phyloP scores from a whole-genome alignment of 2,329 filamentous ascomycete species.

The Hypoxylon sp. region DNA sequence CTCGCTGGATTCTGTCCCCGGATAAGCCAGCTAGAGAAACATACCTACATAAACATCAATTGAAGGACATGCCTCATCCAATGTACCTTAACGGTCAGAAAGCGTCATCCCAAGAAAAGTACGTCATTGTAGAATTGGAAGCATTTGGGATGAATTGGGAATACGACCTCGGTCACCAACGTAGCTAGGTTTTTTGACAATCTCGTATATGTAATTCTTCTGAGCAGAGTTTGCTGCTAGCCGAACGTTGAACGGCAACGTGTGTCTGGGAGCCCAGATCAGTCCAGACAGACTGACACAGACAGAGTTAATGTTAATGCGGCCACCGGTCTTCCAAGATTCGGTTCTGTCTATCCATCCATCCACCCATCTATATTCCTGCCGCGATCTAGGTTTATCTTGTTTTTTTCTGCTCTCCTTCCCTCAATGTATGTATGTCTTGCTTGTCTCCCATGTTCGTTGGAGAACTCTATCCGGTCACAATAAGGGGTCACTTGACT shows the following conservation, averaged over 20 bases:
- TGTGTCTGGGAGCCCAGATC: no score
- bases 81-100: slow-evolving; percentile 19
- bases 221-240: slow-evolving; percentile 18
- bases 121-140: slow-evolving; percentile 24
- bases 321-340: slow-evolving; percentile 15
- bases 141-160: slow-evolving; percentile 7
- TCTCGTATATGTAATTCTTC: slow-evolving; percentile 20
- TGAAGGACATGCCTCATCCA: slow-evolving; percentile 24
- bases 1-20: slow-evolving; percentile 51
- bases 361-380: no score
- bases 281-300: no score
- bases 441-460: no score
- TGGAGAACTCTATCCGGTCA: slow-evolving; percentile 19
- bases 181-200: slow-evolving; percentile 21
- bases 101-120: slow-evolving; percentile 19
- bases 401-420: no score
- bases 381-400: slow-evolving; percentile 10
- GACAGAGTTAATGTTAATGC: slow-evolving; percentile 8
- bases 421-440: no score
- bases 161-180: slow-evolving; percentile 26
- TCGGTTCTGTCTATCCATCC: no score
- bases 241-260: no score
- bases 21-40: slow-evolving; percentile 41
- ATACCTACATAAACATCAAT: no score
- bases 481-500: slow-evolving; percentile 1